Base-by-base conservation (phyloP, 371 early-diverging fungal species). In the Umbelopsis sp. region DNA sequence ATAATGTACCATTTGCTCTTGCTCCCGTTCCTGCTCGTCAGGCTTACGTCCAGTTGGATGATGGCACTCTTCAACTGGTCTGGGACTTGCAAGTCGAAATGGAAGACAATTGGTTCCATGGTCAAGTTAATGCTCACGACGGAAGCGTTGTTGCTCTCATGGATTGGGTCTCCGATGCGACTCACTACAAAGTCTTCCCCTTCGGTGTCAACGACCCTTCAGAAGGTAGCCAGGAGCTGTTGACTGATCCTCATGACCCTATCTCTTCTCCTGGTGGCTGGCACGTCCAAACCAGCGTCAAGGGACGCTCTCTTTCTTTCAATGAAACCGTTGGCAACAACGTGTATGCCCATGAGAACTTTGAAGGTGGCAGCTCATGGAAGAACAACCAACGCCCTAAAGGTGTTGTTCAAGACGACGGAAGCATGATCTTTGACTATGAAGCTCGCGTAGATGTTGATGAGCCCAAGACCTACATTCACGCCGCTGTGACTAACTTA, bases 51-150 rank as follows among this genome's bases (percentile, higher is more conserved):
- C 89, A 88, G 69, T 79, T 77, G 18, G 84, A 80, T 25, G 80
- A 82, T 8, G 89, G 88, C 14, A 71, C 76, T 7, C 74, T 84
- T 20, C 75, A 77, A 37, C 86, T 90, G 18, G 93, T 94, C 44
- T 97, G 96, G 91, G 96, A 95, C 72, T 71, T 97, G 66, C 87
- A 94, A 68, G 79, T 95, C n/a, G 95, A 97, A 74, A 83, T 96
- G 80, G 81, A 89, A 64, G 91, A 94, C 73, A 88, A 95, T 79
- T 97, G 96, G 95, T 94, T 91, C 82, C 88, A 93, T 70, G 93
- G 89, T 14, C 94, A 94, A 63, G 86, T 98, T 46, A 85, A 92
- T 69, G 90, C 96, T 14, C 80, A 82, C 68, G 86, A 83, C 65
- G 92, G 92, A 46, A 78, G 89, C 67, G 82, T 96, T 12, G 67